Percentiles rank a stretch among this genome's conserved stretches.
Evolutionary conservation across 2,329 filamentous ascomycete genomes (phyloP).

Genomic region (Cladobotryum mycophilum): DNA sequence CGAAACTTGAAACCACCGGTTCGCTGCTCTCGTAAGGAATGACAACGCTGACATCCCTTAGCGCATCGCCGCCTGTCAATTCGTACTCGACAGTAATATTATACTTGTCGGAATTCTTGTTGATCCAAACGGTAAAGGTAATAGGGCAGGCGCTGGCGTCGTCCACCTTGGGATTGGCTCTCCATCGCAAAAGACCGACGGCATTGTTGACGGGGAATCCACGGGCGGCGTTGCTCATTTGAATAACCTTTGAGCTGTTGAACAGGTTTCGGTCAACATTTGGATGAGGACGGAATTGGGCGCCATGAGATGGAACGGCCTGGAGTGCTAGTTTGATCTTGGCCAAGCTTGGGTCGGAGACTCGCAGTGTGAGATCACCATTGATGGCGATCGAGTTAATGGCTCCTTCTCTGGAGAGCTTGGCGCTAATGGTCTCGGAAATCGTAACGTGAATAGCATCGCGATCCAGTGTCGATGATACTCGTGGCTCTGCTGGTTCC

Average conservation of each 20-base stretch:
- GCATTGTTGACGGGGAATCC: constrained; percentile 93
- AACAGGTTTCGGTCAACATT: constrained; percentile 91
- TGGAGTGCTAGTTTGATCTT: constrained; percentile 83
- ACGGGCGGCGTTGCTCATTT: constrained; percentile 80
- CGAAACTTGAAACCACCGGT: constrained; percentile 84
- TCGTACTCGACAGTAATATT: constrained; percentile 96
- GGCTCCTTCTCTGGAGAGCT: constrained; percentile 79
- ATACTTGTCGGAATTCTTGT: constrained; percentile 76
- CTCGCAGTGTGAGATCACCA: constrained; percentile 86
- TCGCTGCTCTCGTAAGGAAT: constrained; percentile 85
- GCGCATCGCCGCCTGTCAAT: constrained; percentile 68
- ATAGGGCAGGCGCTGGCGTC: constrained; percentile 80
- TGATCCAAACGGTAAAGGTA: constrained; percentile 96
- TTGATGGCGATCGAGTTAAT: constrained; percentile 83
- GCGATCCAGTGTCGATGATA: constrained; percentile 64
- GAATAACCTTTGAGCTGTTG: constrained; percentile 74
- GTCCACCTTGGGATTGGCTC: constrained; percentile 73
- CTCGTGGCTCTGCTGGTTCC: constrained; percentile 47
- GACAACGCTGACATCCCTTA: constrained; percentile 78
- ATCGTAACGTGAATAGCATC: constrained; percentile 85
- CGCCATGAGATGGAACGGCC: constrained; percentile 71
- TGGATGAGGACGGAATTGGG: constrained; percentile 90
- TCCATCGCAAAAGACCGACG: constrained; percentile 90
- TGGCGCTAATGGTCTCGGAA: constrained; percentile 84
- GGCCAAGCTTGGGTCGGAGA: constrained; percentile 80